A percentile compares a stretch with the other conserved stretches of the same genome.
These are phyloP conservation scores for Aphanomyces invadans DNA, from an alignment of 352 stramenopile species.

Conservation along the genomic window DNA sequence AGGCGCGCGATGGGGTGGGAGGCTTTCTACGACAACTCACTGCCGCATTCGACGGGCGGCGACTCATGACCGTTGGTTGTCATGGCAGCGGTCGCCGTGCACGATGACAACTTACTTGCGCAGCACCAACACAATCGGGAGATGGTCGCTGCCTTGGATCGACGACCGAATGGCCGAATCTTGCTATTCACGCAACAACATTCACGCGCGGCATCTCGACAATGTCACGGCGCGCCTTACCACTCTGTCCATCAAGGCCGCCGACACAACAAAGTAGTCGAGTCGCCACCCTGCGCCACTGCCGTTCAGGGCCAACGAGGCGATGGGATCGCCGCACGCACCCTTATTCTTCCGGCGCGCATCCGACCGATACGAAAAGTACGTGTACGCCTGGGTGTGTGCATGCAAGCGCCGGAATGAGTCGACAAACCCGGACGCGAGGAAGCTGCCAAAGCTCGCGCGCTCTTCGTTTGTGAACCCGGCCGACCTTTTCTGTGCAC, in stretches of 20 bases:
- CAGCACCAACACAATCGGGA: slow-evolving; percentile 48
- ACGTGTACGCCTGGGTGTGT: slow-evolving; percentile 59
- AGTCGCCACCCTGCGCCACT: slow-evolving; percentile 52
- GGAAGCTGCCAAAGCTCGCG: slow-evolving; percentile 55
- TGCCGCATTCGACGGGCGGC: too few species aligned
- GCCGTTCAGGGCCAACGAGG: neutral
- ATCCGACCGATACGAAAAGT: slow-evolving; percentile 77
- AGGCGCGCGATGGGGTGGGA: too few species aligned
- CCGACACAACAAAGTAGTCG: slow-evolving; percentile 77
- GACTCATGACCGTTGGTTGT: neutral
- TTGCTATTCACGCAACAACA: too few species aligned
- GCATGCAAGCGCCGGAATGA: slow-evolving; percentile 61
- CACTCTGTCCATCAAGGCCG: slow-evolving; percentile 46
- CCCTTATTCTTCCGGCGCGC: slow-evolving; percentile 71
- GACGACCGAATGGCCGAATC: slow-evolving; percentile 51
- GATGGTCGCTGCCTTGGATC: slow-evolving; percentile 69
- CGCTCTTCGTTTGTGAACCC: slow-evolving; percentile 77
- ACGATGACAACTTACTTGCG: neutral
- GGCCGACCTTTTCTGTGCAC: slow-evolving; percentile 61
- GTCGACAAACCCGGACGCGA: slow-evolving; percentile 63
- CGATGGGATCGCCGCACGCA: neutral
- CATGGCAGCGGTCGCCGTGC: neutral
- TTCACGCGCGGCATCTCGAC: neutral
- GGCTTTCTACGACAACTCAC: too few species aligned
- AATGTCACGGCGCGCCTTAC: slow-evolving; percentile 31